phyloP scores from a whole-genome alignment of 176 grass and related monocot species.

The Stipa capillata region DNA sequence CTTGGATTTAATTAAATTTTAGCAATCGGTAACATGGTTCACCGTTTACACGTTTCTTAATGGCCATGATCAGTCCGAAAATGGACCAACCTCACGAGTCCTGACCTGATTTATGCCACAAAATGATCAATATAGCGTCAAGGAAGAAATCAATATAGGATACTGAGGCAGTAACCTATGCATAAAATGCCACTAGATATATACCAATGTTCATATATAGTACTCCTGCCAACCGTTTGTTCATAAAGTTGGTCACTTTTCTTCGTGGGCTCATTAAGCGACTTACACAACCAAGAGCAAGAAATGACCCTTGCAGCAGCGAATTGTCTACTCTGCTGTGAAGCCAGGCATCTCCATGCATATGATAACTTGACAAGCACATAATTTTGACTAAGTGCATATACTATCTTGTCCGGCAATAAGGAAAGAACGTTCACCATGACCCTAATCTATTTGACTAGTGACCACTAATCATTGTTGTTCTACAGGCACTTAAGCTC shows the following conservation, averaged over 20 bases:
- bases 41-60: no score
- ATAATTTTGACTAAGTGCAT: background rate
- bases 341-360: background rate
- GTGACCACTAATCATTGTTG: background rate
- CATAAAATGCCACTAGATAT: conserved; percentile 16
- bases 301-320: conserved; percentile 4
- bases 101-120: background rate
- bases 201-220: conserved; percentile 11
- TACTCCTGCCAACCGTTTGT: background rate
- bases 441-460: background rate
- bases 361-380: background rate
- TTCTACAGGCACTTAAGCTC: background rate
- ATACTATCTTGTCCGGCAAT: background rate
- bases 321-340: background rate
- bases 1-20: no score
- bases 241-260: background rate
- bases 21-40: no score
- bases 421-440: background rate
- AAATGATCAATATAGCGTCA: background rate
- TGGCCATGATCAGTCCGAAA: no score
- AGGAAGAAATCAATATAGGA: background rate
- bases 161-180: background rate
- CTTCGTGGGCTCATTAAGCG: background rate
- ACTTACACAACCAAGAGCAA: background rate
- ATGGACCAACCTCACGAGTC: no score